Evolutionary conservation across 495 filamentous ascomycete species (phyloP), one percentile per base, ranked within the genome.

Genomic region (Penicillium nucicola): DNA sequence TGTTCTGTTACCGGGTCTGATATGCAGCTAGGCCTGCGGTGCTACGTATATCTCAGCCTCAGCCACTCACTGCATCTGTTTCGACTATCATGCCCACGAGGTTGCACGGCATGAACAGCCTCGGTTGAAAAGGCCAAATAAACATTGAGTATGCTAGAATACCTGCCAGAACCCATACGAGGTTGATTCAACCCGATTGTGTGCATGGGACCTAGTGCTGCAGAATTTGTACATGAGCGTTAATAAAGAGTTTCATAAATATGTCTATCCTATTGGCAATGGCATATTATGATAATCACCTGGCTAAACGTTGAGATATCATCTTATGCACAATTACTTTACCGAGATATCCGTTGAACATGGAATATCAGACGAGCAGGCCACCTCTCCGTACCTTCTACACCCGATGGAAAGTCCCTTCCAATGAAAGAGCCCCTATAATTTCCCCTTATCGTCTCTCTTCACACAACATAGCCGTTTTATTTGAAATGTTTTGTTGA

Each of bases 1-100:
- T 40, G 17, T 2, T 1, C 15, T 33, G 25, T 18, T 40, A 36
- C 18, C 30, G 28, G 28, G 20, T 32, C 28, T 23, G 34, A 56
- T 50, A 51, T 41, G 54, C 53, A 41, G n/a, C 47, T 52, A 46
- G 35, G 13, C 5, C 28, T 48, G 35, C 9, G 7, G 42, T 46
- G 4, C n/a, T 41, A n/a, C n/a, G n/a, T n/a, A 13, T 22, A 41
- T 42, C 32, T 55, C 47, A 60, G 53, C 53, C 56, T 62, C 60
- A 52, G 35, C 41, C 25, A 40, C 45, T 46, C 33, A 31, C 50
- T 22, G 47, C 51, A 13, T 22, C 28, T 42, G 45, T 40, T 41
- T 14, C 28, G 18, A 25, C 33, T 47, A 38, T 43, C 6, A 13
- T 17, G 9, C 4, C 52, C 42, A 59, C 33, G 46, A 56, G 43